Percentiles rank a stretch among this genome's conserved stretches.
phyloP scores from a whole-genome alignment of 306 rosid species.

The Dryas alaskensis region DNA sequence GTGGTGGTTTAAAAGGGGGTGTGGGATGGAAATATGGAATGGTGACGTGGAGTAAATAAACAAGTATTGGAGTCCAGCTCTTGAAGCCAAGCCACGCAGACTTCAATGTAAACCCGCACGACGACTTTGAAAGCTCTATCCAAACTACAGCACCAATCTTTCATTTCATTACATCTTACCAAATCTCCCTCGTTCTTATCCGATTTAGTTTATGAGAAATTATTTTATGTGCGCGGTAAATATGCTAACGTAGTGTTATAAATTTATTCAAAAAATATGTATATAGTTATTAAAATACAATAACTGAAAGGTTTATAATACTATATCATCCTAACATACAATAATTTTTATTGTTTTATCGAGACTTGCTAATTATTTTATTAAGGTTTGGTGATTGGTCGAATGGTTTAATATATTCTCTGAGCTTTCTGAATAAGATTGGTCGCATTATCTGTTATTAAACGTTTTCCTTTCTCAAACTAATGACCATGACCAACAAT shows the following conservation, averaged over 20 bases:
- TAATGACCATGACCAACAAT: conserved; percentile 3
- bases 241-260: too few relatives aligned
- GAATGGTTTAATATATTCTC: not conserved
- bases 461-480: not conserved
- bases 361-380: not conserved
- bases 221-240: too few relatives aligned
- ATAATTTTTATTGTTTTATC: conserved; percentile 8
- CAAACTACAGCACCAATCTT: conserved; percentile 34
- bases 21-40: not conserved
- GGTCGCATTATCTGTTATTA: not conserved
- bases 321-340: too few relatives aligned
- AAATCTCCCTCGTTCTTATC: conserved; percentile 6
- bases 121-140: conserved; percentile 49
- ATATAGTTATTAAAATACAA: too few relatives aligned
- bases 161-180: conserved; percentile 31
- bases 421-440: not conserved
- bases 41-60: conserved; percentile 25
- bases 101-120: conserved; percentile 49
- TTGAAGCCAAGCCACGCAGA: conserved; percentile 56
- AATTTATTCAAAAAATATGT: too few relatives aligned
- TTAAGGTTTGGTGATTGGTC: not conserved
- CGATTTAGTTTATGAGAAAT: too few relatives aligned
- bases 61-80: conserved; percentile 59
- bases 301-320: too few relatives aligned
- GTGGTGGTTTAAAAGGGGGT: conserved; percentile 27